A percentile compares a stretch with the other conserved stretches of the same genome.
Evolutionary conservation across 202 grass and related monocot species (phyloP).

Genomic region (Digitaria exilis): DNA sequence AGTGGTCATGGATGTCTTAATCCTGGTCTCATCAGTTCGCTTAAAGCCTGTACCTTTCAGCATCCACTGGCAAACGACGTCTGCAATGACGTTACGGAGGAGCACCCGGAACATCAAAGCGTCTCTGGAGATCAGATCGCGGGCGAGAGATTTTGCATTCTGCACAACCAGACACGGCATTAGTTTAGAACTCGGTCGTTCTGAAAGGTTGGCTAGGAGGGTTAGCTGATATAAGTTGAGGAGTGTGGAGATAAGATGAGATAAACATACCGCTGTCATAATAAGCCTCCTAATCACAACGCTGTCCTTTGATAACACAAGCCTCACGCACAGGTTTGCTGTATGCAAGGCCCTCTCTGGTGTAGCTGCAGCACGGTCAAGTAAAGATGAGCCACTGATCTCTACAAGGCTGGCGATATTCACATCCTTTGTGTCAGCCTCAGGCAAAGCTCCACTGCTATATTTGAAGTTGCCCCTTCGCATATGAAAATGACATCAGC

Average conservation of each 20-base stretch:
- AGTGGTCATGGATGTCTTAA: not conserved
- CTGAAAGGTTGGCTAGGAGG: not conserved
- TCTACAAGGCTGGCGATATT: conserved; percentile 43
- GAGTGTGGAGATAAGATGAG: not conserved
- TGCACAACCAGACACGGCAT: conserved; percentile 43
- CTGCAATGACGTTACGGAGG: conserved; percentile 52
- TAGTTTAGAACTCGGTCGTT: conserved; percentile 5
- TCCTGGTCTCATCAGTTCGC: not conserved
- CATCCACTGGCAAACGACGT: conserved; percentile 75
- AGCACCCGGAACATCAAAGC: conserved; percentile 59
- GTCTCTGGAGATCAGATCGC: conserved; percentile 71
- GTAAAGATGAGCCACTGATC: conserved; percentile 30
- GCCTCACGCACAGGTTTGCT: conserved; percentile 64
- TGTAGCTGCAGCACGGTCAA: conserved; percentile 37
- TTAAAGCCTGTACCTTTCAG: conserved; percentile 41
- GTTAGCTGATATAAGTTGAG: not conserved
- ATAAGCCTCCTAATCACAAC: conserved; percentile 78
- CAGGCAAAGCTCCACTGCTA: conserved; percentile 34
- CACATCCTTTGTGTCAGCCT: conserved; percentile 39
- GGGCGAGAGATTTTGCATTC: conserved; percentile 69
- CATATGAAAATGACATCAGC: conserved; percentile 11
- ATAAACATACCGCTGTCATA: conserved; percentile 75
- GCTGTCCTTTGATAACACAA: conserved; percentile 73
- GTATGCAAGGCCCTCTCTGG: conserved; percentile 49
- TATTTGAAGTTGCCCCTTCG: conserved; percentile 48